A percentile compares a stretch with the other conserved stretches of the same genome.
phyloP scores from a whole-genome alignment of 306 rosid species.

The Cicer pinnatifidum region DNA sequence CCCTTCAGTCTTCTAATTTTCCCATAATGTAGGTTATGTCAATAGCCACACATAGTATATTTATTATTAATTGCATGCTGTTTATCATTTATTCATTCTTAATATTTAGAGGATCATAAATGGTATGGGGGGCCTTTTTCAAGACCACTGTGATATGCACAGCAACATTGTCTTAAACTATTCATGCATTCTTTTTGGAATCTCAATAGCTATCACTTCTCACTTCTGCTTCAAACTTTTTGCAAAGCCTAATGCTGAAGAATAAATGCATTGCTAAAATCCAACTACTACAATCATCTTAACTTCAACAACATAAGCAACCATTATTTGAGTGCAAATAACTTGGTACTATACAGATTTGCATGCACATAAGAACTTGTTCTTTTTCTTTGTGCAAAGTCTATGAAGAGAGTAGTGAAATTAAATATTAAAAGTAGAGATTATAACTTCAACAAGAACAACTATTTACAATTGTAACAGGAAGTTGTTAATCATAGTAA shows the following conservation, averaged over 20 bases:
- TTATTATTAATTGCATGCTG: slow-evolving; percentile 24
- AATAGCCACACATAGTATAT: neutral
- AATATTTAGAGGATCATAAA: slow-evolving; percentile 22
- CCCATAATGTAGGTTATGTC: slow-evolving; percentile 19
- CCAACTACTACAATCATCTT: neutral
- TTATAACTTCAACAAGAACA: slow-evolving; percentile 29
- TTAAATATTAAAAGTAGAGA: slow-evolving; percentile 19
- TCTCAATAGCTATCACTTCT: slow-evolving; percentile 14
- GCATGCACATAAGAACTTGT: slow-evolving; percentile 29
- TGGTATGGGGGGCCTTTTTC: slow-evolving; percentile 35
- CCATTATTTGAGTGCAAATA: slow-evolving; percentile 26
- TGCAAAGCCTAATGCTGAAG: slow-evolving; percentile 28
- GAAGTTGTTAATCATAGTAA: slow-evolving; percentile 49
- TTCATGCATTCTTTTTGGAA: slow-evolving; percentile 32
- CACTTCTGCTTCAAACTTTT: slow-evolving; percentile 19
- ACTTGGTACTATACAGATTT: neutral
- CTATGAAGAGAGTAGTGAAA: slow-evolving; percentile 23
- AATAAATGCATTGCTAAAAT: slow-evolving; percentile 4
- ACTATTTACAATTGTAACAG: slow-evolving; percentile 43
- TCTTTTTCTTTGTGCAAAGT: neutral
- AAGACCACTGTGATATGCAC: slow-evolving; percentile 41
- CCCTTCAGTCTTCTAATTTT: slow-evolving; percentile 26
- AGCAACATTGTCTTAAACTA: slow-evolving; percentile 33
- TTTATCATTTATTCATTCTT: slow-evolving; percentile 29
- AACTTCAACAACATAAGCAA: slow-evolving; percentile 23